Evolutionary conservation across 176 grass and related monocot species (phyloP), one percentile per base, ranked within the genome.

Genomic region (Zea luxurians): DNA sequence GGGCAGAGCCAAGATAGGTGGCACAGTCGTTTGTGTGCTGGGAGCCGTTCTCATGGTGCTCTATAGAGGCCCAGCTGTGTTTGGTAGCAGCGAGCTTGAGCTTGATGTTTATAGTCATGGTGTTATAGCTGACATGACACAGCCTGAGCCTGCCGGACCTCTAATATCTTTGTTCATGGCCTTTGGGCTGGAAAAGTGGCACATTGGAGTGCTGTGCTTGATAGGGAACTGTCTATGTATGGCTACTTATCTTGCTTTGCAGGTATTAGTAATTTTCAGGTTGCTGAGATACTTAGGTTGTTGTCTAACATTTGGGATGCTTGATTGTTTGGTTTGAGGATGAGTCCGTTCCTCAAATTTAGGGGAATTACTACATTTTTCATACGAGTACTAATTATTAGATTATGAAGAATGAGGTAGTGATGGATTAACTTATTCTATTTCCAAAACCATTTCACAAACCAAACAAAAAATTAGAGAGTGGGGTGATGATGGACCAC

Each of bases 221-320:
- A 83, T 94, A 77, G 95, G 89, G 65, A 97, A 98, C 44, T 98
- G 91, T 79, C 48, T 94, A 15, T 98, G 91, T 70, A 90, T 98
- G 89, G 89, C 91, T 78, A 82, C 55, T 57, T 98, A 94, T 89
- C 89, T 94, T 86, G 89, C 89, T 57, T 82, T 98, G 34, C 95
- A 98, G 95, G 95, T 98, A 91, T 63, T 80, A n/a, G 1, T 64
- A 16, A 68, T 74, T 69, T 77, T 74, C 18, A 69, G 36, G 15
- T 21, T 79, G 16, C 66, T 54, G 3, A 17, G 4, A 20, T 6
- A 7, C 52, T 13, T 13, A 46, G 21, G 18, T 69, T 86, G 70
- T 21, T 65, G 37, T 15, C 47, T 73, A 4, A 68, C 8, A 21
- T 38, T 15, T 20, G 0, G 16, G 37, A 47, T 41, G 44, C 63